phyloP scores from a whole-genome alignment of 805 yeast species.

The Metschnikowia noctiluminum region DNA sequence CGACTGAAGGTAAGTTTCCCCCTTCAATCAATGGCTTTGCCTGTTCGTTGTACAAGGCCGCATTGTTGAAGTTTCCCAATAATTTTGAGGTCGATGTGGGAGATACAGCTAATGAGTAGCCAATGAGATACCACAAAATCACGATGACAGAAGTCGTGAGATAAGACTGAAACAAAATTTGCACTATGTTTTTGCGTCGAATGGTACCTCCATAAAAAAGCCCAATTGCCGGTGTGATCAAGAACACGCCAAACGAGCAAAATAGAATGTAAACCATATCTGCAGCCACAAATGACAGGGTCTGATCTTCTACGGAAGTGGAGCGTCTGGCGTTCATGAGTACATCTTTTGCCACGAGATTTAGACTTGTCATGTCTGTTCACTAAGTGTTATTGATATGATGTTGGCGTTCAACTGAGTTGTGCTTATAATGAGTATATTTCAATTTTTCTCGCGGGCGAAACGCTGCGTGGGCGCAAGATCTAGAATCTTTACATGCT shows the following conservation, averaged over 20 bases:
- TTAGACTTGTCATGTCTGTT: background rate
- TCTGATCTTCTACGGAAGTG: conserved; percentile 28
- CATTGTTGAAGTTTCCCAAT: conserved; percentile 36
- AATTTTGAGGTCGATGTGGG: conserved; percentile 25
- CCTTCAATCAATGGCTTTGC: conserved; percentile 43
- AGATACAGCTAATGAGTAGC: conserved; percentile 43
- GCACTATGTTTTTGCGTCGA: conserved; percentile 41
- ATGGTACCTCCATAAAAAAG: conserved; percentile 44
- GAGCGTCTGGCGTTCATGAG: conserved; percentile 5
- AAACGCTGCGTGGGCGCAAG: too few species aligned
- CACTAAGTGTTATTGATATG: too few species aligned
- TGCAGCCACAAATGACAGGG: conserved; percentile 35
- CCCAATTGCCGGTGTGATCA: conserved; percentile 47
- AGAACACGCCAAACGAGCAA: conserved; percentile 47
- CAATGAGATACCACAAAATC: conserved; percentile 44
- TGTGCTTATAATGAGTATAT: too few species aligned
- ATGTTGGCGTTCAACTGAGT: too few species aligned
- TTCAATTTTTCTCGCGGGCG: too few species aligned
- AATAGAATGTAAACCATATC: conserved; percentile 51
- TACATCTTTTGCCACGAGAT: background rate
- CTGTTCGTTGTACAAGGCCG: conserved; percentile 37
- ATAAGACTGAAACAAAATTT: conserved; percentile 42
- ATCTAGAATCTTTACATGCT: too few species aligned
- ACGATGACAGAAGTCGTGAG: conserved; percentile 39
- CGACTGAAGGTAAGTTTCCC: conserved; percentile 46